Evolutionary conservation across 169 alveolate genomes (phyloP), one percentile per base, ranked within the genome.

Genomic region (Plasmodium knowlesi): DNA sequence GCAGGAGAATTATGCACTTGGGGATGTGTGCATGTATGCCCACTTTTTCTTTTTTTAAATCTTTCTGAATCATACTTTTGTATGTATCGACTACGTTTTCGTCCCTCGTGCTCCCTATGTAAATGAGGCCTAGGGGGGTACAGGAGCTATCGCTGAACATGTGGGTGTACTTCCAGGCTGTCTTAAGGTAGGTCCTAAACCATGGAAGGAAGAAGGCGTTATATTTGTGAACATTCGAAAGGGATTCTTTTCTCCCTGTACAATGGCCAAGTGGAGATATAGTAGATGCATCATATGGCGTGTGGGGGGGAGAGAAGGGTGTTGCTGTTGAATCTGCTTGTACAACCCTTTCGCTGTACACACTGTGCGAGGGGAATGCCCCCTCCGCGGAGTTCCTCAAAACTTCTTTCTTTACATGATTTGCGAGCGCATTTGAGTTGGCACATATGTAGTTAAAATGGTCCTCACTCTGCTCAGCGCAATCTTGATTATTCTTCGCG

Each of bases 171-270:
- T 22, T 74, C 93, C 93, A 85, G 14, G 93, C 79, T 28, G 93
- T 85, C 57, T 22, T 85, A 85, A 85, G 54, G 70, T 85, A 85
- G 22, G 76, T 50, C 67, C 81, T 30, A 76, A 85, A 85, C 93
- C 93, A 85, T 1, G 93, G 93, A 4, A 85, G n/a, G 43, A 78
- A 85, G 43, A 85, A 85, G 30, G 93, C 93, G 79, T 85, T 85
- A 54, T 85, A 85, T 76, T 85, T 85, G 41, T 85, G 73, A 14
- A 85, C 81, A 37, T 78, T 43, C 9, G 25, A 34, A 19, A 85
- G 67, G 70, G 76, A 70, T 54, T 50, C 81, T n/a, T 46, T 43
- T 41, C 76, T 19, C n/a, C 19, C 76, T 22, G 37, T 1, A 16
- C 16, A 8, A 8, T 12, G 61, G 12, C 6, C 16, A 50, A 50